These are phyloP conservation scores for Beverwykella pulmonaria DNA, from an alignment of 495 filamentous ascomycete genomes.

Conservation along the genomic window DNA sequence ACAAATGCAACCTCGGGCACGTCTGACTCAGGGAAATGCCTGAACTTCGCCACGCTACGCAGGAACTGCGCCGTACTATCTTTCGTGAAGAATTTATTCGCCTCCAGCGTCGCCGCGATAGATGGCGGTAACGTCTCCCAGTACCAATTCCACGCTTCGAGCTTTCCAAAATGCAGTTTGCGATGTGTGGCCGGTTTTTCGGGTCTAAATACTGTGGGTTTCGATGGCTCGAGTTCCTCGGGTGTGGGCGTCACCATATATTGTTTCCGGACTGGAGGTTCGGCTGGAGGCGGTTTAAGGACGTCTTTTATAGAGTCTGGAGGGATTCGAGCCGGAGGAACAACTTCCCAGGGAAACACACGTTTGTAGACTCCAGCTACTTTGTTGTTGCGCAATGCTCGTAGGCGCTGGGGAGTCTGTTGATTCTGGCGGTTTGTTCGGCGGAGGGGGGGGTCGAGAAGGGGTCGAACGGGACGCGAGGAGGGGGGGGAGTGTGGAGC, in stretches of 20 bases:
- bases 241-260: neutral
- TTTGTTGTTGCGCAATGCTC: neutral
- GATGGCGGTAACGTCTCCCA: constrained; percentile 62
- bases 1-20: constrained; percentile 69
- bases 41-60: constrained; percentile 72
- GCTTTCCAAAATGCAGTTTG: constrained; percentile 28
- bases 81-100: constrained; percentile 63
- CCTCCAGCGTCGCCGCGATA: constrained; percentile 55
- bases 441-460: neutral
- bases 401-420: neutral
- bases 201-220: neutral
- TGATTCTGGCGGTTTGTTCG: neutral
- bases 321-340: neutral
- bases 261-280: neutral
- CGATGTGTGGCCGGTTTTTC: constrained; percentile 9
- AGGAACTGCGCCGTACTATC: constrained; percentile 49
- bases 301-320: neutral
- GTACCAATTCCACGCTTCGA: constrained; percentile 53
- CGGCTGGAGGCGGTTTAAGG: neutral
- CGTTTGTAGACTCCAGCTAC: neutral
- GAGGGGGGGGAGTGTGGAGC: neutral
- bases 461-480: neutral
- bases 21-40: constrained; percentile 53
- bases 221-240: neutral
- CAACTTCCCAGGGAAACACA: neutral